Base-by-base conservation (phyloP, 192 early-diverging fungal genomes). In the Coemansia sp. region DNA sequence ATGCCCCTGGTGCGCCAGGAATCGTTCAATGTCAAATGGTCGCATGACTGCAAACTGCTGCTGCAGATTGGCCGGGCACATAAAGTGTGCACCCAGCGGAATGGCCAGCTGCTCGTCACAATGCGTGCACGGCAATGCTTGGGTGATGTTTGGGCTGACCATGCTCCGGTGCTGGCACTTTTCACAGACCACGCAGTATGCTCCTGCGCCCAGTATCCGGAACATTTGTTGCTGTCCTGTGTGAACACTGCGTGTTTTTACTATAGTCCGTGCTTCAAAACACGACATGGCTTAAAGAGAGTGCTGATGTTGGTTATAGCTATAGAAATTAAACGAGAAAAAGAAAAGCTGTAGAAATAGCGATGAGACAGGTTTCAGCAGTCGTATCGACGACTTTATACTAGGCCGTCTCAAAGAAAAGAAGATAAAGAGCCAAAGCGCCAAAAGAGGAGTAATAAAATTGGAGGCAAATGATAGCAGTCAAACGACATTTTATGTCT, bases 1-100 rank as follows among this genome's bases (percentile, higher is more conserved):
- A 56, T 65, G 60, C 21, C 67, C 73, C 50, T 61, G 56, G 43
- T 66, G 60, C 4, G 71, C 61, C n/a, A 79, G 62, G 39, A 79
- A 79, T 27, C 50, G 51, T 49, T 73, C 72, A 52, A 79, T 70
- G 52, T 79, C 57, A 37, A 79, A 79, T 21, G 76, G 63, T 35
- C 53, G 45, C 61, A 63, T 59, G 7, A 73, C 60, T 27, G 76
- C 71, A 64, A 79, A 79, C 62, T 73, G 71, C 12, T 47, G 43
- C 49, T 67, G 67, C 50, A 73, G 61, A 15, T 47, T 51, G 11
- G 72, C 76, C 6, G 76, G 71, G 35, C 76, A 79, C 11, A 65
- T 50, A 63, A 79, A 79, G 65, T 79, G 76, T 15, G 76, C 76
- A 21, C 63, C 76, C 37, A 79, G 58, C 19, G 76, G 72, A 39